Base-by-base conservation (phyloP, 2,329 filamentous ascomycete genomes). In the Raffaelea ambrosiae region DNA sequence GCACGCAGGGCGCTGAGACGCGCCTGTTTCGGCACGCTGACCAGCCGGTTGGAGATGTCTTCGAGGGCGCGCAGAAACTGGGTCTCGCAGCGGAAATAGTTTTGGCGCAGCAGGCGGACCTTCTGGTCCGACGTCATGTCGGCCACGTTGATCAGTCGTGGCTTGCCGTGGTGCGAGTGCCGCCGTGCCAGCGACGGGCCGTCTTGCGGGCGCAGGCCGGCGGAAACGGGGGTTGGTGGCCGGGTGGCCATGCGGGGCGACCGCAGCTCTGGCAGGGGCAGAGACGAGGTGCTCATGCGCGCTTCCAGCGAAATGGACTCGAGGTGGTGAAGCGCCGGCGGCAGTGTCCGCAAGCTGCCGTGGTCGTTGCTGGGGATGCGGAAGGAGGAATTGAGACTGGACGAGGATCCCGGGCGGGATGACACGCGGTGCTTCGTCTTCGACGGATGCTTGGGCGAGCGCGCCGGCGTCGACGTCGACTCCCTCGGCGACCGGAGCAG, bases 61-160 rank as follows among this genome's bases (percentile, higher is more conserved):
- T 91, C 86, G 16, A 93, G 72, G 1, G 87, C 87, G 3, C 82
- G 85, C 51, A 93, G 62, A 59, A 93, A 90, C 55, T 88, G 84
- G 1, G 86, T 90, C 63, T 93, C 77, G 51, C 81, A 87, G 46
- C 86, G 75, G 61, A 91, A 93, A 63, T 93, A 93, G 62, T 93
- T 87, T 51, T 89, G 85, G 48, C 86, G 73, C 51, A 93, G 62
- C 10, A 89, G 66, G 43, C 81, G 81, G n/a, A 80, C 76, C 61
- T 87, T 88, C 61, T 90, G 84, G 11, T 70, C 65, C 4, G 69
- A 62, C 2, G 80, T 79, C 59, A 91, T 67, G 20, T 84, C 76
- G n/a, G 72, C 75, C 2, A 81, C 72, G 16, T 69, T 78, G 13
- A 81, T 61, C 5, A 76, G 65, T 5, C 74, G 73, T 55, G 83